These are phyloP conservation scores for Emmonsiellopsis sp. DNA, from an alignment of 2,329 filamentous ascomycete genomes.

Conservation along the genomic window DNA sequence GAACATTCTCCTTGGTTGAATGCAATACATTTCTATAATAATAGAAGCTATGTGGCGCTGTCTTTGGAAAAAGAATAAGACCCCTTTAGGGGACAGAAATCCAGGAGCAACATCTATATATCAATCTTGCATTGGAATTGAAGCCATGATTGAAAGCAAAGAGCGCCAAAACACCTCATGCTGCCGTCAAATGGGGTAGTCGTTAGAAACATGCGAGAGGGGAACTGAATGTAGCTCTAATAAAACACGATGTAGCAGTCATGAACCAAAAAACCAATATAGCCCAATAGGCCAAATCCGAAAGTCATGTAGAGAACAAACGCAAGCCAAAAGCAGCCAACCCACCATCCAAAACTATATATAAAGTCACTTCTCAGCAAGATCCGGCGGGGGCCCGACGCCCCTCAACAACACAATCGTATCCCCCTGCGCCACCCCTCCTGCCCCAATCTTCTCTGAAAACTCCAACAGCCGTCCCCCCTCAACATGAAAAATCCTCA, in stretches of 20 bases:
- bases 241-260: too few relatives aligned
- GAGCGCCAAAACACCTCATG: not conserved
- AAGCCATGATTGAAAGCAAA: not conserved
- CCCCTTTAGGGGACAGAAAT: too few relatives aligned
- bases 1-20: not conserved
- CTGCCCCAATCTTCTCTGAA: slow-evolving; percentile 66
- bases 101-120: too few relatives aligned
- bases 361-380: slow-evolving; percentile 47
- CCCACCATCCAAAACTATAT: not conserved
- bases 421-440: slow-evolving; percentile 64
- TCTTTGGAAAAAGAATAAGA: too few relatives aligned
- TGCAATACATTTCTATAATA: too few relatives aligned
- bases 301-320: not conserved
- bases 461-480: slow-evolving; percentile 80
- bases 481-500: slow-evolving; percentile 89
- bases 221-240: not conserved
- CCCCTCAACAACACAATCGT: slow-evolving; percentile 83
- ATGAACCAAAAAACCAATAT: not conserved
- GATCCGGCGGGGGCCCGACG: slow-evolving; percentile 66
- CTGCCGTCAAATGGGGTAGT: not conserved
- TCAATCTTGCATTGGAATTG: too few relatives aligned
- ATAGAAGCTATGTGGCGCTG: too few relatives aligned
- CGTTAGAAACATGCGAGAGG: not conserved
- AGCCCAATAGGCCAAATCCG: not conserved
- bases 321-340: not conserved